phyloP scores from a whole-genome alignment of 176 grass and related monocot genomes.

The Phyllostachys edulis region DNA sequence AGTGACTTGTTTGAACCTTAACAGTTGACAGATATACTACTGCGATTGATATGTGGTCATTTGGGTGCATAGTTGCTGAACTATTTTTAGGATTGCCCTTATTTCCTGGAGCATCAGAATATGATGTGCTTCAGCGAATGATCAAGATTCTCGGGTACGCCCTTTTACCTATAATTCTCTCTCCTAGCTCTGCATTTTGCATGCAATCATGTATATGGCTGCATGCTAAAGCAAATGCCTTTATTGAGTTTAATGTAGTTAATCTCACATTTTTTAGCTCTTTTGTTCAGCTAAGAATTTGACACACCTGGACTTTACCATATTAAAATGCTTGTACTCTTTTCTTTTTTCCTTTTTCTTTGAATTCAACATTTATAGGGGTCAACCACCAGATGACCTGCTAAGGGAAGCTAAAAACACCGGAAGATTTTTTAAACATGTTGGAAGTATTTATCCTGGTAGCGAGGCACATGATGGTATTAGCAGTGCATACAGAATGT shows the following conservation, averaged over 20 bases:
- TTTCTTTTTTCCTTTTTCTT: not conserved
- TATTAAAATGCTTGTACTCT: constrained; percentile 2
- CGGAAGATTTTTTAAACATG: constrained; percentile 70
- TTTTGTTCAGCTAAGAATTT: constrained; percentile 20
- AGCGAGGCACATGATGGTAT: constrained; percentile 30
- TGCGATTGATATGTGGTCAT: constrained; percentile 96
- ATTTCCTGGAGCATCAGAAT: constrained; percentile 96
- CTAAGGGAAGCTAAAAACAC: constrained; percentile 88
- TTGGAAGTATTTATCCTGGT: constrained; percentile 47
- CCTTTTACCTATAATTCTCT: constrained; percentile 8
- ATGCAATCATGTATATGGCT: not conserved
- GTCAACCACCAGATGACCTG: constrained; percentile 73
- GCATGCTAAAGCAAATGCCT: not conserved
- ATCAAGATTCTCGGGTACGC: constrained; percentile 75
- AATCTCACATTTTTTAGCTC: not conserved
- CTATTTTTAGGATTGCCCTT: constrained; percentile 92
- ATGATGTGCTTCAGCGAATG: constrained; percentile 90
- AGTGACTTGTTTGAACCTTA: constrained; percentile 48
- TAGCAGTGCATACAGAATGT: constrained; percentile 61
- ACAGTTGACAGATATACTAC: constrained; percentile 71
- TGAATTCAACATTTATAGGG: constrained; percentile 55
- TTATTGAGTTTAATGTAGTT: not conserved
- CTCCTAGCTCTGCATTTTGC: constrained; percentile 24
- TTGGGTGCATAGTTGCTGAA: constrained; percentile 93
- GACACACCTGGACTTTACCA: not conserved